Percentiles rank a stretch among this genome's conserved stretches.
Conservation (phyloP, 2,329 filamentous ascomycete genomes). For the Sclerotinia spermophila region DNA sequence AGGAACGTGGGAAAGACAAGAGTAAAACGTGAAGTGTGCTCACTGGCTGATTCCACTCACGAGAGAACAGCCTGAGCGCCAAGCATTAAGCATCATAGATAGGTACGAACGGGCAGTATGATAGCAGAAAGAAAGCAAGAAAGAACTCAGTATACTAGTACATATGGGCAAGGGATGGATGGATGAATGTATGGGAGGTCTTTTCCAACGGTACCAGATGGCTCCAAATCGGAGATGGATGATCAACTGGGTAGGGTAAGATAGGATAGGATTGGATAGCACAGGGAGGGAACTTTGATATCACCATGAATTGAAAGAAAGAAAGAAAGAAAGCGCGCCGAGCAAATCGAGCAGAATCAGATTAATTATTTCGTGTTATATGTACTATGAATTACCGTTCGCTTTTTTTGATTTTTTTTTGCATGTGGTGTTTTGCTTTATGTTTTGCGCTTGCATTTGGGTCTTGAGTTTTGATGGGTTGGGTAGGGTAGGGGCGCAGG, state of each 20-base stretch:
- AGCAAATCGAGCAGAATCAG: neutral
- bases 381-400: neutral
- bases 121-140: neutral
- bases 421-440: neutral
- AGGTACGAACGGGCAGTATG: neutral
- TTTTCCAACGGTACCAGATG: neutral
- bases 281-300: neutral
- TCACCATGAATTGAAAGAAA: neutral
- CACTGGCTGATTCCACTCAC: neutral
- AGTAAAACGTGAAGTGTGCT: neutral
- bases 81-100: neutral
- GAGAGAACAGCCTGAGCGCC: neutral
- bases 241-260: neutral
- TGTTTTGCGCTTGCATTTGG: neutral
- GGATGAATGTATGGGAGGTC: neutral
- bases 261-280: neutral
- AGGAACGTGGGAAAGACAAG: neutral
- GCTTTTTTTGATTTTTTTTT: neutral
- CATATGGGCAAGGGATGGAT: constrained; percentile 8
- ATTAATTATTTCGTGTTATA: constrained; percentile 7
- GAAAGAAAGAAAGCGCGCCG: neutral
- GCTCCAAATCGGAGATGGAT: neutral
- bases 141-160: neutral
- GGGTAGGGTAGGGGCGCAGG: neutral
- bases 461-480: neutral